These are phyloP conservation scores for Kluyveromyces marxianus DNA, from an alignment of 1,139 yeast genomes.

Conservation along the genomic window DNA sequence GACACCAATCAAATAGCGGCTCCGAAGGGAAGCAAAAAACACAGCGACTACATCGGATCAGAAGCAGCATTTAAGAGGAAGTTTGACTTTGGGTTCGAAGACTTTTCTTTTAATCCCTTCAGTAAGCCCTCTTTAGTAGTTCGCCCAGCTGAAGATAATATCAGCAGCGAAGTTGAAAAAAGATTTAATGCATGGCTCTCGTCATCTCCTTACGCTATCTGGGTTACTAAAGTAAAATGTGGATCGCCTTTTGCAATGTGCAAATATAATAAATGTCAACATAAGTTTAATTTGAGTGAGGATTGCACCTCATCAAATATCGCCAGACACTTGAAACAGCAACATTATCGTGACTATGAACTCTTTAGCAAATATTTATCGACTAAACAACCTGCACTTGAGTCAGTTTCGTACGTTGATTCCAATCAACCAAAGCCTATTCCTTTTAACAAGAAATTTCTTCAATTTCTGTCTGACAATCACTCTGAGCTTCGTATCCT, in stretches of 20 bases:
- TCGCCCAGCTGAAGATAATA: background rate
- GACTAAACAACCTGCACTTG: conserved; percentile 5
- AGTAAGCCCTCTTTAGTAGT: background rate
- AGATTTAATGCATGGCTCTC: conserved; percentile 9
- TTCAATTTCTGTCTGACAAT: conserved; percentile 8
- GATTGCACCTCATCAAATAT: conserved; percentile 12
- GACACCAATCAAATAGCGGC: background rate
- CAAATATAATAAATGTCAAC: conserved; percentile 10
- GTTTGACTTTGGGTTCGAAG: conserved; percentile 2
- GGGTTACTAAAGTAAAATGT: conserved; percentile 10
- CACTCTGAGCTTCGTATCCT: conserved; percentile 9
- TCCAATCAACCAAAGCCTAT: conserved; percentile 8
- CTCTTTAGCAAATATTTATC: conserved; percentile 7
- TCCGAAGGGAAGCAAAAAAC: background rate
- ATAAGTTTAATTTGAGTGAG: conserved; percentile 8
- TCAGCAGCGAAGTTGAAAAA: background rate
- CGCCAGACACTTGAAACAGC: conserved; percentile 10
- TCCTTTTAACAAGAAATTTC: conserved; percentile 8
- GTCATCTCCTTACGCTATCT: conserved; percentile 9
- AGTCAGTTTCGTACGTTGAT: conserved; percentile 5
- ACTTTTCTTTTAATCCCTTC: conserved; percentile 5
- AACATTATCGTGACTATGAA: conserved; percentile 11
- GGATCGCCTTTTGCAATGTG: conserved; percentile 9
- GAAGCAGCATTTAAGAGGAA: conserved; percentile 3
- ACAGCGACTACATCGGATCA: background rate